Evolutionary conservation across 1,284 basidiomycete genomes (phyloP), one percentile per base, ranked within the genome.

Genomic region (Crepidotus sp.): DNA sequence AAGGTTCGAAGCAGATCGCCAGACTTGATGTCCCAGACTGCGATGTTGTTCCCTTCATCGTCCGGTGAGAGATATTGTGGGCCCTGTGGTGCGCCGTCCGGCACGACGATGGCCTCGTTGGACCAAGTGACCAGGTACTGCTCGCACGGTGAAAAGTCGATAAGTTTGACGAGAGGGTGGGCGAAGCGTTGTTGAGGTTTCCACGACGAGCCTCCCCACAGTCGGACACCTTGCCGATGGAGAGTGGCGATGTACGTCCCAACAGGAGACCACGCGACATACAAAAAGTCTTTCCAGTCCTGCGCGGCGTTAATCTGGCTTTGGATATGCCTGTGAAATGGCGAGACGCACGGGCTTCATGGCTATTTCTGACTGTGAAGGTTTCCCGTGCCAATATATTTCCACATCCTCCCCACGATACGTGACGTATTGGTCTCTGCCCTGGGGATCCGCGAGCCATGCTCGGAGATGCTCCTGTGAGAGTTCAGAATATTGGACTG

Each of bases 111-210:
- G 15, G 94, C 83, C 56, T 97, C 91, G 56, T 93, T 87, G 6
- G 96, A 97, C 92, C 95, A 98, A 32, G 96, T 98, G 57, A 97
- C 90, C 54, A 99, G 71, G 69, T 96, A 98, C 54, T 90, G 83
- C 66, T 99, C 96, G 70, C 88, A 89, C 4, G 96, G 94, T 21
- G 94, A 98, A 66, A 98, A 98, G 68, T 98, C 94, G 59, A 99
- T 84, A 36, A 98, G 75, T 63, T 94, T 92, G 56, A 95, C 93
- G 49, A 95, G 77, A 8, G 94, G 93, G 66, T 98, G 96, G 25
- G 91, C 90, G 62, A 97, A 97, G 48, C 92, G 87, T 62, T 86
- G 82, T 55, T 87, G 80, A 42, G 77, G 80, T 55, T 85, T 80
- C 80, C 89, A 96, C 14, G 87, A 89, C 24, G 80, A 64, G 19